These are phyloP conservation scores for Fusarium palustre DNA, from an alignment of 2,329 filamentous ascomycete genomes.

Conservation along the genomic window DNA sequence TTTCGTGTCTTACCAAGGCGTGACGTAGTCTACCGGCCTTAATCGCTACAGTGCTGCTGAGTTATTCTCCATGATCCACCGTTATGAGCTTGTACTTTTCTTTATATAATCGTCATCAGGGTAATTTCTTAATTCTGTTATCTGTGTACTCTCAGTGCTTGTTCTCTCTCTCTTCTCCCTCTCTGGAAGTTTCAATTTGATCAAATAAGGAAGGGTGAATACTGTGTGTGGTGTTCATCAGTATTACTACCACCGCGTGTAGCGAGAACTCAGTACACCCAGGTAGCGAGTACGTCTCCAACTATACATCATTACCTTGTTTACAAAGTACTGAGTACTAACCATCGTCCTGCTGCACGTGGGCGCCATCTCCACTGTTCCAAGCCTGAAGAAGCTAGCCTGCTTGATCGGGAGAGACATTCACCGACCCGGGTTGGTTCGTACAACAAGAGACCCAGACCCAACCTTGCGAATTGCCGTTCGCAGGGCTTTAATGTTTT, in stretches of 20 bases:
- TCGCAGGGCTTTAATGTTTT: slow-evolving; percentile 24
- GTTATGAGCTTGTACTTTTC: background rate
- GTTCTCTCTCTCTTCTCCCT: background rate
- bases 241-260: background rate
- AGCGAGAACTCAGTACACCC: background rate
- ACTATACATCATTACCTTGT: background rate
- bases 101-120: background rate
- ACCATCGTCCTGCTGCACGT: background rate
- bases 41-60: background rate
- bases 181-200: slow-evolving; percentile 25
- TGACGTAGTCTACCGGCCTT: background rate
- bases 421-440: slow-evolving; percentile 35
- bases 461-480: slow-evolving; percentile 18
- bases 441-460: slow-evolving; percentile 30
- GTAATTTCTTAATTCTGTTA: background rate
- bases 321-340: slow-evolving; percentile 20
- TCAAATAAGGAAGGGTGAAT: slow-evolving; percentile 25
- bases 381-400: slow-evolving; percentile 33
- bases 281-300: background rate
- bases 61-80: background rate
- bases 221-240: slow-evolving; percentile 20
- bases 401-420: slow-evolving; percentile 33
- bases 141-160: background rate
- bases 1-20: background rate
- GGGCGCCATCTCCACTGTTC: slow-evolving; percentile 15